These are phyloP conservation scores for Schizothecium vesticola DNA, from an alignment of 495 filamentous ascomycete species.

Conservation along the genomic window DNA sequence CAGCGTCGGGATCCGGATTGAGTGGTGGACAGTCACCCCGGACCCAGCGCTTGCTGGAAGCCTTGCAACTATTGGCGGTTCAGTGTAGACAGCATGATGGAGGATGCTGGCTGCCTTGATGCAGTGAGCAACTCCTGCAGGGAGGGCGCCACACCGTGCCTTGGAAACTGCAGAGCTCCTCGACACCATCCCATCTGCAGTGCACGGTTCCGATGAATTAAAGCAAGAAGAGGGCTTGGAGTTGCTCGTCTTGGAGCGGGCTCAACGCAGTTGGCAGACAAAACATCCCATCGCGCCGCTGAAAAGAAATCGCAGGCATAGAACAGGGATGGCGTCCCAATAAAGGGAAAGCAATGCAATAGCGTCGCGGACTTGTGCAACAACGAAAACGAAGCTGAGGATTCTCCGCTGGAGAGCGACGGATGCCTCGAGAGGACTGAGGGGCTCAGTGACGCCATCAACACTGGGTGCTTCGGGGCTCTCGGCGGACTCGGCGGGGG, in stretches of 20 bases:
- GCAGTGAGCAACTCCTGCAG: background rate
- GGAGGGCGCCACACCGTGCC: background rate
- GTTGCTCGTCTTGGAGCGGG: background rate
- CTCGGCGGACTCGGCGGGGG: background rate
- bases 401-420: background rate
- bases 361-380: slow-evolving; percentile 3
- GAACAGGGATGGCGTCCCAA: background rate
- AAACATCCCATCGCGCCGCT: background rate
- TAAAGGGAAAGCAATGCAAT: background rate
- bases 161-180: background rate
- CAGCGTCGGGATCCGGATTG: background rate
- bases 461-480: background rate
- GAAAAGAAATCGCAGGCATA: background rate
- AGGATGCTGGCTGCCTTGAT: background rate
- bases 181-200: background rate
- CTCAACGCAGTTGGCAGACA: background rate
- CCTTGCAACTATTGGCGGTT: background rate
- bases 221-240: background rate
- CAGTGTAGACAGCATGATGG: background rate
- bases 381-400: slow-evolving; percentile 14
- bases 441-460: slow-evolving; percentile 1
- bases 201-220: background rate
- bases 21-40: background rate
- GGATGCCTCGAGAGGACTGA: background rate
- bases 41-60: background rate